These are phyloP conservation scores for Yarrowia osloensis DNA, from an alignment of 805 yeast genomes.

Conservation along the genomic window DNA sequence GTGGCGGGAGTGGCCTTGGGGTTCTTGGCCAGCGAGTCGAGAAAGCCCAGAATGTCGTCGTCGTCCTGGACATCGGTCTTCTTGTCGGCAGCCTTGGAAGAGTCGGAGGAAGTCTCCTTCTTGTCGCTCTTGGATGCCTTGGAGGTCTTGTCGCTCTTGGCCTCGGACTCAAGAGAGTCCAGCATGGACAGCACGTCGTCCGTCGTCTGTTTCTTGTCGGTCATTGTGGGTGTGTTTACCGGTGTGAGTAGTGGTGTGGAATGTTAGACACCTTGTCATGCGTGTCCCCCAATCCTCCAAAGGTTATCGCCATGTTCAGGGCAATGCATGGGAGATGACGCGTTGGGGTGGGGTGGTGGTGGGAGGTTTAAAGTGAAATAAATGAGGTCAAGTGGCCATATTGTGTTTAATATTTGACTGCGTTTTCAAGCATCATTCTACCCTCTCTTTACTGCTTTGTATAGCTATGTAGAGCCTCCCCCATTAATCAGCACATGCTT, in stretches of 20 bases:
- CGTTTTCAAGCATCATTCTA: too few species aligned
- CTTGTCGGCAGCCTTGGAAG: neutral
- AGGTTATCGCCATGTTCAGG: slow-evolving; percentile 10
- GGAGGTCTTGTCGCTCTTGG: slow-evolving; percentile 33
- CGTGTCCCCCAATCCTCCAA: slow-evolving; percentile 19
- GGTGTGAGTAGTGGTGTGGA: neutral
- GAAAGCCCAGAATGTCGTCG: slow-evolving; percentile 48
- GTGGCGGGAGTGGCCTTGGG: slow-evolving; percentile 30
- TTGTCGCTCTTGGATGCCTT: slow-evolving; percentile 31
- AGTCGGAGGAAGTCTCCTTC: slow-evolving; percentile 33
- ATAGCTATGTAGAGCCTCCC: too few species aligned
- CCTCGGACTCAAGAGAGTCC: slow-evolving; percentile 43
- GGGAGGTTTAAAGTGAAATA: too few species aligned
- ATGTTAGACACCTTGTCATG: neutral
- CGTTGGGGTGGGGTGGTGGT: too few species aligned
- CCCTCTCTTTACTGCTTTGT: too few species aligned
- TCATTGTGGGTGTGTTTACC: slow-evolving; percentile 5
- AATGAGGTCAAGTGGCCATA: too few species aligned
- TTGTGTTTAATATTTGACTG: too few species aligned
- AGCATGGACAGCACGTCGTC: slow-evolving; percentile 48
- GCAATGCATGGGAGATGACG: neutral
- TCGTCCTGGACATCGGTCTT: slow-evolving; percentile 33
- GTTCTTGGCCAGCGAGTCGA: slow-evolving; percentile 45
- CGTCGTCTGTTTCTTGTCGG: slow-evolving; percentile 33
- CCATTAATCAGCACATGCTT: too few species aligned